Evolutionary conservation across 1,284 basidiomycete species (phyloP).

Genomic region (Rhodotorula mucilaginosa): DNA sequence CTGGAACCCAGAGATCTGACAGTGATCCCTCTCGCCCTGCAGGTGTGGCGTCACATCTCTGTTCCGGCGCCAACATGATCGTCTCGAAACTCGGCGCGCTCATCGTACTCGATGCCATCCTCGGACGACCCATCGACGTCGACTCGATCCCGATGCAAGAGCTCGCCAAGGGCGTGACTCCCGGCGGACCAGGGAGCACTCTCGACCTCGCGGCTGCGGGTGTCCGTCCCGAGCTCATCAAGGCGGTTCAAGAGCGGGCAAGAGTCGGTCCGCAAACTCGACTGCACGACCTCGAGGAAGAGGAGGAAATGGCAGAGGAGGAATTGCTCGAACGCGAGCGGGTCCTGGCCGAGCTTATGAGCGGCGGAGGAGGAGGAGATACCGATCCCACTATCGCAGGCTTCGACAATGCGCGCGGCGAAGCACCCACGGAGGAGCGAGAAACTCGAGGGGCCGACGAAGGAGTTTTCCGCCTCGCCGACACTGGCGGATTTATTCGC

Average conservation of each 20-base stretch:
- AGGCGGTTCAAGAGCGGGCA: slow-evolving; percentile 2
- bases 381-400: neutral
- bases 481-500: slow-evolving; percentile 13
- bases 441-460: slow-evolving; percentile 1
- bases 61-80: slow-evolving; percentile 44
- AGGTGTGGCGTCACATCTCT: slow-evolving; percentile 43
- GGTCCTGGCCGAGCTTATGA: slow-evolving; percentile 15
- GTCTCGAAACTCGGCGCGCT: slow-evolving; percentile 60
- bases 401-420: slow-evolving; percentile 5
- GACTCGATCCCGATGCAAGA: slow-evolving; percentile 43
- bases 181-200: slow-evolving; percentile 26
- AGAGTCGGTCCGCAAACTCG: neutral
- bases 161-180: slow-evolving; percentile 19
- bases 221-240: slow-evolving; percentile 18
- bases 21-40: neutral
- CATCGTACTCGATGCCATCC: slow-evolving; percentile 63
- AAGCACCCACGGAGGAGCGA: slow-evolving; percentile 9
- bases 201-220: slow-evolving; percentile 35
- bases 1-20: too few species aligned
- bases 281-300: slow-evolving; percentile 19
- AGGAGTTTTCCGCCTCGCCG: slow-evolving; percentile 11
- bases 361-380: neutral
- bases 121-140: slow-evolving; percentile 58
- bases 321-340: slow-evolving; percentile 18
- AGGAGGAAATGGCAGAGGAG: slow-evolving; percentile 21